A percentile compares a stretch with the other conserved stretches of the same genome.
These are phyloP conservation scores for Arachnopeziza araneosa DNA, from an alignment of 2,329 filamentous ascomycete genomes.

Conservation along the genomic window DNA sequence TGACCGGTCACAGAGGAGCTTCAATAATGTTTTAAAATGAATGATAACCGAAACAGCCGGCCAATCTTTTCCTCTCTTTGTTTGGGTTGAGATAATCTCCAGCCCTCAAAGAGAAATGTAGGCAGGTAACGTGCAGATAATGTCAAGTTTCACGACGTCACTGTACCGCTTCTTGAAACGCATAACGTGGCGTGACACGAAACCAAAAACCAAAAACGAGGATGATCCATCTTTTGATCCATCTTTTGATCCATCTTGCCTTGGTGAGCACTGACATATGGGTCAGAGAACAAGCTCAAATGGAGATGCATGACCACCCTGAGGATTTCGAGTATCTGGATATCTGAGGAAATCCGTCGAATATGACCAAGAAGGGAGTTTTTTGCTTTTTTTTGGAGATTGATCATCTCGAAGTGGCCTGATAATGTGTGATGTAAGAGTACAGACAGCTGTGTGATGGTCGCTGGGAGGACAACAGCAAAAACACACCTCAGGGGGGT, in stretches of 20 bases:
- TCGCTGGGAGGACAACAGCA: background rate
- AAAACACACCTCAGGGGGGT: background rate
- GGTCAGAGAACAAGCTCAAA: background rate
- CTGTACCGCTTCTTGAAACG: constrained; percentile 2
- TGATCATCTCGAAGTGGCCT: background rate
- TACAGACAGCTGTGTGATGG: background rate
- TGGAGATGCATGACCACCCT: background rate
- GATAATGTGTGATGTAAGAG: background rate
- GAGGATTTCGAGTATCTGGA: background rate
- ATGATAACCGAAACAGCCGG: background rate
- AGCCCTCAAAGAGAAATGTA: background rate
- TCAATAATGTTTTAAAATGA: too few species aligned
- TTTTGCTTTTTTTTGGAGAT: background rate
- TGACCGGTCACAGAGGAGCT: too few species aligned
- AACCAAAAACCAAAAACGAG: constrained; percentile 3
- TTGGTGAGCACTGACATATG: background rate
- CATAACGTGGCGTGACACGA: constrained; percentile 8
- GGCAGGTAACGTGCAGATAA: background rate
- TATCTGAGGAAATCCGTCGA: background rate
- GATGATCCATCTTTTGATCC: constrained; percentile 10
- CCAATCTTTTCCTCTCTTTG: background rate
- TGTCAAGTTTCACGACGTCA: background rate
- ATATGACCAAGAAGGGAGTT: background rate
- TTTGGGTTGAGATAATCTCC: background rate
- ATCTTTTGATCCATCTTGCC: background rate